A percentile compares a stretch with the other conserved stretches of the same genome.
These are phyloP conservation scores for Nemophila menziesii DNA, from an alignment of 257 asterid species.

Conservation along the genomic window DNA sequence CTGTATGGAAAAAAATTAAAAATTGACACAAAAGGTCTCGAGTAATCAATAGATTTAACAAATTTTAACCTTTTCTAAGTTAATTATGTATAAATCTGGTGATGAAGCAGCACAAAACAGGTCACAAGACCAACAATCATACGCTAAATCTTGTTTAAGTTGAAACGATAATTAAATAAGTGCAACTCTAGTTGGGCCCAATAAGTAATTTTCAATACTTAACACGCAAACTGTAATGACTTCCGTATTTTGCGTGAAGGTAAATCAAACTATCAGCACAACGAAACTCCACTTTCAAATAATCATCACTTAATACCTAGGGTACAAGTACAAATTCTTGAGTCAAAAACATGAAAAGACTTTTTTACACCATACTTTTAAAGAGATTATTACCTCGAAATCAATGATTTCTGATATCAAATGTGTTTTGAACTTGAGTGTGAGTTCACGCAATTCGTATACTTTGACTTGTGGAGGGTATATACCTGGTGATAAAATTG, in stretches of 20 bases:
- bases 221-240: constrained; percentile 84
- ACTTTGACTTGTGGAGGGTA: constrained; percentile 97
- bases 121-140: constrained; percentile 96
- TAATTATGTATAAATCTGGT: constrained; percentile 89
- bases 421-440: constrained; percentile 88
- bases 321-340: neutral
- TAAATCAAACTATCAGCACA: constrained; percentile 87
- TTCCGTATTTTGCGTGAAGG: constrained; percentile 94
- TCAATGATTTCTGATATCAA: constrained; percentile 74
- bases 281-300: constrained; percentile 80
- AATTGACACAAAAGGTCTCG: no score
- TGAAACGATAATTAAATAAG: no score
- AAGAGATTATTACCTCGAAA: constrained; percentile 51
- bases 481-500: constrained; percentile 41
- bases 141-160: constrained; percentile 74
- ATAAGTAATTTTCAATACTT: no score
- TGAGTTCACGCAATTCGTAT: constrained; percentile 66
- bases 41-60: constrained; percentile 9
- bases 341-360: neutral
- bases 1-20: no score
- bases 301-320: constrained; percentile 89
- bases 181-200: no score
- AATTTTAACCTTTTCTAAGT: constrained; percentile 79
- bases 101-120: constrained; percentile 95
- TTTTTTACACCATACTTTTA: no score